phyloP scores from a whole-genome alignment of 306 rosid genomes.

The Datisca glomerata region DNA sequence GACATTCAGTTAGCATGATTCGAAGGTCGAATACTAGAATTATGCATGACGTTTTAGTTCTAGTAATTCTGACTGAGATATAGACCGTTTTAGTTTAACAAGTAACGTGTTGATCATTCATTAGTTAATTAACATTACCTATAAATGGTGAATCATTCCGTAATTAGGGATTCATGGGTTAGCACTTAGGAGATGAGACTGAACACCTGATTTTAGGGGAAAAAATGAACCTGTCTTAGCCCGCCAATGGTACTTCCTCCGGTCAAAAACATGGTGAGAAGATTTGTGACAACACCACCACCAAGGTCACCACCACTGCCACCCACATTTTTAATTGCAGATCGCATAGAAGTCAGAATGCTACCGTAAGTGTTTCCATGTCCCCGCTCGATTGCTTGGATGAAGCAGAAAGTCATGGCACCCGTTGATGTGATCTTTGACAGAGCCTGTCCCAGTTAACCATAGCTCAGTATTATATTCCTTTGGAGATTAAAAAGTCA shows the following conservation, averaged over 20 bases:
- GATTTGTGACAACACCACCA: constrained; percentile 37
- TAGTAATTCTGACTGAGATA: no score
- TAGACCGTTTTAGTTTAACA: no score
- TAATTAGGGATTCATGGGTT: no score
- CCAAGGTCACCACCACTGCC: constrained; percentile 28
- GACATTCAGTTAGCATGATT: no score
- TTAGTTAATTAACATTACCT: no score
- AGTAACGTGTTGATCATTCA: no score
- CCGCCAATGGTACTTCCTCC: constrained; percentile 54
- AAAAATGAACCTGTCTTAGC: constrained; percentile 40
- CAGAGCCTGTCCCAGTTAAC: constrained; percentile 52
- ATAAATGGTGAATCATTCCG: no score
- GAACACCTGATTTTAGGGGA: no score
- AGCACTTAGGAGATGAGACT: no score
- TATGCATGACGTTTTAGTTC: no score
- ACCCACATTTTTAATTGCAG: constrained; percentile 50
- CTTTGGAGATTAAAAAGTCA: background rate
- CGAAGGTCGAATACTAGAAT: no score
- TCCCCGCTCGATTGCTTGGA: constrained; percentile 87
- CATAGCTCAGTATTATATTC: constrained; percentile 7
- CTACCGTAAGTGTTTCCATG: constrained; percentile 73
- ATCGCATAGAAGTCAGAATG: constrained; percentile 73
- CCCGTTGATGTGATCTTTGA: constrained; percentile 93
- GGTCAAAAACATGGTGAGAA: constrained; percentile 49
- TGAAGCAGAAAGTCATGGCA: constrained; percentile 95